Base-by-base conservation (phyloP, 192 early-diverging fungal genomes). In the Backusella morwellensis region DNA sequence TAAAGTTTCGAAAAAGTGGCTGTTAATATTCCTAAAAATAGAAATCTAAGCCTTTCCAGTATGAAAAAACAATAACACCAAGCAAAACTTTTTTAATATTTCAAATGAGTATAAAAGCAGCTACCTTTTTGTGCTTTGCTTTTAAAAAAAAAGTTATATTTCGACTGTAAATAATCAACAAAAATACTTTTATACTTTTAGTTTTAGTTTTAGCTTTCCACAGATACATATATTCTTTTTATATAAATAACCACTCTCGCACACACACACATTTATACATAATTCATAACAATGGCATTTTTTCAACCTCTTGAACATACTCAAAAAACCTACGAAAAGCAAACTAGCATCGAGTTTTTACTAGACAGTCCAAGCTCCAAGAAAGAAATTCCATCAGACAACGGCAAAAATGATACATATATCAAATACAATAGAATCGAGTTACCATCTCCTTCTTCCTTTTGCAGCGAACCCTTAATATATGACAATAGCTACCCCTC, bases 261-360 rank as follows among this genome's bases (percentile, higher is more conserved):
- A 19, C 19, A 19, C 47, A 50, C 47, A 12, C 56, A 14, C 9
- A 12, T 63, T 26, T 29, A 63, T 29, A 63, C 2, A 63, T 63
- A 63, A 26, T 26, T 29, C 47, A 50, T 50, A 19, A 50, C 47
- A 50, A 50, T 63, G 56, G 56, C 56, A 63, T 63, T 63, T 29
- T 63, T 63, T 14, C 56, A 63, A 63, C 56, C 56, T 29, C 56
- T 63, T 29, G 56, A 63, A 63, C 56, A 63, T 63, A 63, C 56
- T 63, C 56, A 63, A 63, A 63, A 63, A 63, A 63, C 56, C 26
- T 63, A 63, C 56, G 56, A 63, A 63, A 63, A 63, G 56, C 56
- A 63, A 63, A 63, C 21, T 29, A 63, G 56, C 26, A 63, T 63
- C 23, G 56, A 63, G 26, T 63, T 63, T 63, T 63, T 63, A 63